phyloP scores from a whole-genome alignment of 139 green algal genomes.

The Yamagishiella unicocca region DNA sequence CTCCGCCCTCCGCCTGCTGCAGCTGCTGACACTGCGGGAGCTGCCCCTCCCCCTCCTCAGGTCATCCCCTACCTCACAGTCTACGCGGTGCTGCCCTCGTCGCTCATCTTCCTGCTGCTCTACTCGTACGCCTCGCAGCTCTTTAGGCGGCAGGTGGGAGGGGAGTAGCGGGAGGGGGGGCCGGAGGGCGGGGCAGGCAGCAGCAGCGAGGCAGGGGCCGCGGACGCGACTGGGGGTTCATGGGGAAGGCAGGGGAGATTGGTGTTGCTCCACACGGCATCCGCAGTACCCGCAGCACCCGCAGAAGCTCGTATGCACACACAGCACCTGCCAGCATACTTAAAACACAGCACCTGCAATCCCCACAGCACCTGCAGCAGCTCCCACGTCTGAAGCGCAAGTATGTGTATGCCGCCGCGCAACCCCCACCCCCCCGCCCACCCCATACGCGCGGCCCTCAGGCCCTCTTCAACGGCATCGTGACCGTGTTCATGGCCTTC shows the following conservation, averaged over 20 bases:
- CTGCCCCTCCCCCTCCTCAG: constrained; percentile 60
- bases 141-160: constrained; percentile 52
- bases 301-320: no score
- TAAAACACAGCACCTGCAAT: no score
- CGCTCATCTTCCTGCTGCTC: constrained; percentile 86
- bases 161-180: neutral
- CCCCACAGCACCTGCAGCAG: no score
- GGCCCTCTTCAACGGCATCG: constrained; percentile 91
- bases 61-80: constrained; percentile 88
- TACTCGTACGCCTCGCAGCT: constrained; percentile 78
- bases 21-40: no score
- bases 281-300: no score
- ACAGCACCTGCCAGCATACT: no score
- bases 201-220: neutral
- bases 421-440: neutral
- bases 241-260: no score
- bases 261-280: no score
- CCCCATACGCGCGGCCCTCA: neutral
- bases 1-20: no score
- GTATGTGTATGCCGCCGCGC: no score
- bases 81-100: constrained; percentile 92
- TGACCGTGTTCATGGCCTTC: constrained; percentile 87
- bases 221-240: no score
- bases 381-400: no score
- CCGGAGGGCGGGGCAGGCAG: neutral